Evolutionary conservation across 768 basidiomycete genomes (phyloP).

Genomic region (Mycena chlorophos): DNA sequence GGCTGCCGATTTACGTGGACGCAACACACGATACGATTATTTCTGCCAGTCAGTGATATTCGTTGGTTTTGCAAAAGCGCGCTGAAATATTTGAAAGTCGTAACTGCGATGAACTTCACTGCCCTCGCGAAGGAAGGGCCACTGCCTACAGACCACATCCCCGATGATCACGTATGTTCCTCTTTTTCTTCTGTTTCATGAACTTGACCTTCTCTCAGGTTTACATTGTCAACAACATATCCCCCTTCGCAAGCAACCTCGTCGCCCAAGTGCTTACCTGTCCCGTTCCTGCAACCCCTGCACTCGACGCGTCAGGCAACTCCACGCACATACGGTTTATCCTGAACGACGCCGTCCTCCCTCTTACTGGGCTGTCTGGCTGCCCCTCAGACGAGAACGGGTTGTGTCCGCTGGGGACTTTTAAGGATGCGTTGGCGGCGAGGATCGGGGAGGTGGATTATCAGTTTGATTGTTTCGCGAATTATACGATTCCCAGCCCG

Average conservation of each 20-base stretch:
- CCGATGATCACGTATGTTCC: slow-evolving; percentile 50
- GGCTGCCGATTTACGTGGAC: slow-evolving; percentile 67
- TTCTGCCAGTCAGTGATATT: slow-evolving; percentile 55
- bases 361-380: slow-evolving; percentile 1
- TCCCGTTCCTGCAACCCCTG: slow-evolving; percentile 27
- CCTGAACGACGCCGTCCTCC: slow-evolving; percentile 8
- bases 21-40: slow-evolving; percentile 75
- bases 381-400: not conserved
- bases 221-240: slow-evolving; percentile 30
- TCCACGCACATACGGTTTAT: slow-evolving; percentile 9
- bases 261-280: slow-evolving; percentile 50
- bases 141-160: slow-evolving; percentile 61
- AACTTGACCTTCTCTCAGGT: slow-evolving; percentile 47
- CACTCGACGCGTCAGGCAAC: slow-evolving; percentile 41
- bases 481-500: not conserved
- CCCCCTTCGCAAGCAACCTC: slow-evolving; percentile 35
- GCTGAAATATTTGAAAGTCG: slow-evolving; percentile 36
- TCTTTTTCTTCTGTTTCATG: slow-evolving; percentile 53
- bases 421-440: not conserved
- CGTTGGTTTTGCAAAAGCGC: not conserved
- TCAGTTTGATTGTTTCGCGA: not conserved
- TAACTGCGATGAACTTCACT: slow-evolving; percentile 74
- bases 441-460: not conserved
- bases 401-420: not conserved
- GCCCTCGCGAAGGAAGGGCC: slow-evolving; percentile 61